Evolutionary conservation across 805 yeast species (phyloP).

Genomic region (Kazachstania viticola): DNA sequence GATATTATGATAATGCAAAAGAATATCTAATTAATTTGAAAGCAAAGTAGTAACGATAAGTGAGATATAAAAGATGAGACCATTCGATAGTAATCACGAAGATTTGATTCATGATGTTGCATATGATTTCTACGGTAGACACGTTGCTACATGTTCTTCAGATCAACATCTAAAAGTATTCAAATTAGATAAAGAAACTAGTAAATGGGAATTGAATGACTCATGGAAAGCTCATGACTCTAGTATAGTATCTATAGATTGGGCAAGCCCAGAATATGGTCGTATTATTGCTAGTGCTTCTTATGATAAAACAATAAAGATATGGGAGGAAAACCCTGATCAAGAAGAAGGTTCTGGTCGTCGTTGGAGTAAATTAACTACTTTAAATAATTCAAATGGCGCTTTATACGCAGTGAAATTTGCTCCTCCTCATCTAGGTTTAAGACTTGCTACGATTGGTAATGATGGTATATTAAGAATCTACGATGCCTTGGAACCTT

Average conservation of each 20-base stretch:
- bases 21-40: no score
- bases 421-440: conserved; percentile 75
- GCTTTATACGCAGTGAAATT: conserved; percentile 84
- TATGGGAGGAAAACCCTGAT: conserved; percentile 85
- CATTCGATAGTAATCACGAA: conserved; percentile 84
- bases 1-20: no score
- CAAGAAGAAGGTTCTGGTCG: conserved; percentile 69
- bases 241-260: conserved; percentile 65
- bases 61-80: conserved; percentile 40
- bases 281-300: conserved; percentile 80
- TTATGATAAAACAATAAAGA: conserved; percentile 75
- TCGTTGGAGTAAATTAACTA: conserved; percentile 68
- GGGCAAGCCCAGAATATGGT: conserved; percentile 95
- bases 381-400: conserved; percentile 77
- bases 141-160: conserved; percentile 87
- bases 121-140: conserved; percentile 86
- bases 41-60: no score
- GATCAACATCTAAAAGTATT: conserved; percentile 91
- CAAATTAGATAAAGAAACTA: conserved; percentile 50
- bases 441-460: conserved; percentile 77
- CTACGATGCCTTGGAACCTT: conserved; percentile 82
- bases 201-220: conserved; percentile 71
- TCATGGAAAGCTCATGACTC: conserved; percentile 95
- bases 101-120: conserved; percentile 84
- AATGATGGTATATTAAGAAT: conserved; percentile 77